Conservation (phyloP, 305 asterid species). For the Euphrasia arctica region DNA sequence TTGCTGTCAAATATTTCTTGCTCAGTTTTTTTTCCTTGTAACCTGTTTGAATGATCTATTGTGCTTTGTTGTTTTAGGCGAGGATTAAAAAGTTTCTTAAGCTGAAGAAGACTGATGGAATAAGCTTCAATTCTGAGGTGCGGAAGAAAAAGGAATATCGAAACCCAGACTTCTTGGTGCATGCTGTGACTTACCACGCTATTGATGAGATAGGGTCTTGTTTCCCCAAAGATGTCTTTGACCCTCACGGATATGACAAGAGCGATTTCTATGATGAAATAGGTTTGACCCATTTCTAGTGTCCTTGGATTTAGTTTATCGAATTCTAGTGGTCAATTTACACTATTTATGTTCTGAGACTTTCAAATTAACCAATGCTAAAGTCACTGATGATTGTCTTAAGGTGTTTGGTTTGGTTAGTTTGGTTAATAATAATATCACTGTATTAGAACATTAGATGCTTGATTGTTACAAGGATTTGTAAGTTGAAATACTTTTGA, state of each 20-base stretch:
- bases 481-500: not conserved
- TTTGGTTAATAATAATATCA: not conserved
- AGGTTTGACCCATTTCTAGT: conserved; percentile 42
- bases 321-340: conserved; percentile 17
- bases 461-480: not conserved
- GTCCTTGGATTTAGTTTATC: conserved; percentile 16
- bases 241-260: conserved; percentile 93
- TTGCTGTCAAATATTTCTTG: conserved; percentile 9
- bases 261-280: conserved; percentile 91
- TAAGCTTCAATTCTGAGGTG: conserved; percentile 89
- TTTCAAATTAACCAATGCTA: conserved; percentile 4
- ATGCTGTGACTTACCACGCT: conserved; percentile 88
- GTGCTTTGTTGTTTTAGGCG: conserved; percentile 45
- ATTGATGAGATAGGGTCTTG: conserved; percentile 97
- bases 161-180: conserved; percentile 91
- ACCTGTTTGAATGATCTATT: conserved; percentile 1
- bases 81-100: conserved; percentile 66
- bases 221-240: conserved; percentile 87
- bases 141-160: conserved; percentile 93
- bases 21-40: conserved; percentile 18
- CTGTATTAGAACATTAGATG: not conserved
- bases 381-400: conserved; percentile 2
- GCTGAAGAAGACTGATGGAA: conserved; percentile 65
- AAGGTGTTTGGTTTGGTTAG: conserved; percentile 1
- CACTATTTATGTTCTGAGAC: conserved; percentile 14